Evolutionary conservation across 2,329 filamentous ascomycete species (phyloP).

Genomic region (Pseudonectria foliicola): DNA sequence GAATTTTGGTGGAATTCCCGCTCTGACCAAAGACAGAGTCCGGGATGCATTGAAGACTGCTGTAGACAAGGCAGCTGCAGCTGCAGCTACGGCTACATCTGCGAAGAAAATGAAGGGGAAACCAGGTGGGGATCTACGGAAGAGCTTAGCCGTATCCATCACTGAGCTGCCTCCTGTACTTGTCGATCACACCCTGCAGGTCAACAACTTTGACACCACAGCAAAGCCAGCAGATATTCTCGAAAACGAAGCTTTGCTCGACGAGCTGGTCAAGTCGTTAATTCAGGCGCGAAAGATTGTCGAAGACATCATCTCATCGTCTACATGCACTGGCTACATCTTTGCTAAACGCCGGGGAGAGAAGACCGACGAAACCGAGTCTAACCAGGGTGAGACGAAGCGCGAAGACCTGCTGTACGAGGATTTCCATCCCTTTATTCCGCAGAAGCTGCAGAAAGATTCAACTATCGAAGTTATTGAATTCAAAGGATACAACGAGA

Average conservation of each 20-base stretch:
- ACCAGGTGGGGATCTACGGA: slow-evolving; percentile 66
- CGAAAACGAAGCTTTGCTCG: slow-evolving; percentile 55
- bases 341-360: slow-evolving; percentile 57
- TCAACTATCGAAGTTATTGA: slow-evolving; percentile 61
- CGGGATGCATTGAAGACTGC: slow-evolving; percentile 60
- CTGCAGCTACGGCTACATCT: slow-evolving; percentile 36
- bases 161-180: slow-evolving; percentile 83
- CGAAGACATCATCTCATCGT: slow-evolving; percentile 58
- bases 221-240: slow-evolving; percentile 63
- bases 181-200: slow-evolving; percentile 74
- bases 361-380: slow-evolving; percentile 17
- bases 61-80: slow-evolving; percentile 50
- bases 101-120: slow-evolving; percentile 67
- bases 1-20: slow-evolving; percentile 70
- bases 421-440: slow-evolving; percentile 90
- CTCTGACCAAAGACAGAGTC: slow-evolving; percentile 67
- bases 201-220: slow-evolving; percentile 61
- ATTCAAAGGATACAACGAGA: slow-evolving; percentile 82
- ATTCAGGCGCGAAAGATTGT: slow-evolving; percentile 64
- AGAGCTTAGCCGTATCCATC: slow-evolving; percentile 74
- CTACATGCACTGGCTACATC: slow-evolving; percentile 74
- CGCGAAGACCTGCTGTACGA: slow-evolving; percentile 64
- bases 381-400: slow-evolving; percentile 29
- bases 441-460: slow-evolving; percentile 68
- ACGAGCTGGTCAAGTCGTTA: slow-evolving; percentile 61